These are phyloP conservation scores for Pestalotiopsis sp. DNA, from an alignment of 2,329 filamentous ascomycete species.

Conservation along the genomic window DNA sequence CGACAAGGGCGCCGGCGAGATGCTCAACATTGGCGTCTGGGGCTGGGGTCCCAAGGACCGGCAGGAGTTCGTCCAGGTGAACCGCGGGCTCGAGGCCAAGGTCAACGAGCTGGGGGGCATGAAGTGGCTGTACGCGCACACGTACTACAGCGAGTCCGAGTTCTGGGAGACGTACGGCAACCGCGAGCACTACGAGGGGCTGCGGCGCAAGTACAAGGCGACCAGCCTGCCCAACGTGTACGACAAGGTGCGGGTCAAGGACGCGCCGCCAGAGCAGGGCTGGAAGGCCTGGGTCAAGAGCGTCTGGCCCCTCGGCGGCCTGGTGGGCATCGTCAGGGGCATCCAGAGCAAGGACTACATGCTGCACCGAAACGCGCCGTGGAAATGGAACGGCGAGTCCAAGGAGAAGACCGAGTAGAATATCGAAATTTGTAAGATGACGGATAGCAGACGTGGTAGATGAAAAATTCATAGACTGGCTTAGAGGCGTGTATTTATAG, in stretches of 20 bases:
- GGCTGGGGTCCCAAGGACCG: slow-evolving; percentile 65
- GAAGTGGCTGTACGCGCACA: slow-evolving; percentile 88
- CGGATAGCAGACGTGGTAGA: background rate
- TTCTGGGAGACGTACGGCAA: slow-evolving; percentile 68
- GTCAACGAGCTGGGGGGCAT: slow-evolving; percentile 69
- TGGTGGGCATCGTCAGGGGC: slow-evolving; percentile 60
- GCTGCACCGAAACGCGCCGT: slow-evolving; percentile 52
- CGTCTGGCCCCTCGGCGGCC: slow-evolving; percentile 55
- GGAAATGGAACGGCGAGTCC: slow-evolving; percentile 47
- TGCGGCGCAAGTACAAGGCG: slow-evolving; percentile 65
- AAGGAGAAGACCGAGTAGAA: slow-evolving; percentile 17
- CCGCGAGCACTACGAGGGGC: slow-evolving; percentile 57
- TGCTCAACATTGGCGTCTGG: slow-evolving; percentile 75
- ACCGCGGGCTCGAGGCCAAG: slow-evolving; percentile 70
- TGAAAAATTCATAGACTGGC: background rate
- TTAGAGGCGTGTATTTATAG: background rate
- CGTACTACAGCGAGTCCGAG: slow-evolving; percentile 74
- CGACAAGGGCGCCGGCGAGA: slow-evolving; percentile 25
- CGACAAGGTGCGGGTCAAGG: slow-evolving; percentile 66
- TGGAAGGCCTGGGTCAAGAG: slow-evolving; percentile 46
- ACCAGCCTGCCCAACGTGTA: slow-evolving; percentile 64
- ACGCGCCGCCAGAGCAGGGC: slow-evolving; percentile 40
- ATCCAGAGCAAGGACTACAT: slow-evolving; percentile 58
- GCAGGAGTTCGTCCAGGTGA: slow-evolving; percentile 65
- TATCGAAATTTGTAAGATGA: slow-evolving; percentile 18